Evolutionary conservation across 192 early-diverging fungal species (phyloP).

Genomic region (Gamsiella multidivaricata): DNA sequence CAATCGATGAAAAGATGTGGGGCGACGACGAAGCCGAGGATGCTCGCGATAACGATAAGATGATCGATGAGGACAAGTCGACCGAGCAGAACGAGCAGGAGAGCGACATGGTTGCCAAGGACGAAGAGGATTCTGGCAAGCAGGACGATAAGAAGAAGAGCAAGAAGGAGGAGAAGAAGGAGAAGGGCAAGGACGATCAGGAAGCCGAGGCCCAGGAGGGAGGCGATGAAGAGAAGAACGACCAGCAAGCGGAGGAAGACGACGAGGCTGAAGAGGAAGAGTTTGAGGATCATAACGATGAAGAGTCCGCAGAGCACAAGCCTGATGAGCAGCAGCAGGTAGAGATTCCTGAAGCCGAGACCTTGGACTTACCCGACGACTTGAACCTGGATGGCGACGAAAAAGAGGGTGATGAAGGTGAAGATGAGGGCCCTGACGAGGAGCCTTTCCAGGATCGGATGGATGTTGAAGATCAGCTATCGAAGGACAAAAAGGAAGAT

Average conservation of each 20-base stretch:
- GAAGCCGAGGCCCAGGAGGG: constrained; percentile 55
- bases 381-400: constrained; percentile 76
- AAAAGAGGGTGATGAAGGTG: constrained; percentile 49
- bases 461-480: constrained; percentile 50
- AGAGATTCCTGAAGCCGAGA: constrained; percentile 77
- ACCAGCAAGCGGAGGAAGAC: constrained; percentile 44
- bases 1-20: constrained; percentile 98
- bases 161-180: constrained; percentile 55
- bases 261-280: constrained; percentile 63
- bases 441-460: constrained; percentile 55
- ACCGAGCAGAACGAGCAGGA: constrained; percentile 63
- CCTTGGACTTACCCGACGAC: constrained; percentile 82
- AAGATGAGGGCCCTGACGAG: constrained; percentile 56
- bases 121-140: constrained; percentile 60
- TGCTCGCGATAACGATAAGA: constrained; percentile 76
- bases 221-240: constrained; percentile 60
- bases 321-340: constrained; percentile 61
- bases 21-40: constrained; percentile 79
- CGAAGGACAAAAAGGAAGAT: constrained; percentile 32
- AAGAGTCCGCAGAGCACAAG: constrained; percentile 58
- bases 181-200: constrained; percentile 55
- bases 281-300: constrained; percentile 59
- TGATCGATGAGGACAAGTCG: constrained; percentile 66
- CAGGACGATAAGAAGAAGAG: constrained; percentile 64
- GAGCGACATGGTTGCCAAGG: constrained; percentile 73